phyloP scores from a whole-genome alignment of 73 alveolate genomes.

The Urostyla sp. region DNA sequence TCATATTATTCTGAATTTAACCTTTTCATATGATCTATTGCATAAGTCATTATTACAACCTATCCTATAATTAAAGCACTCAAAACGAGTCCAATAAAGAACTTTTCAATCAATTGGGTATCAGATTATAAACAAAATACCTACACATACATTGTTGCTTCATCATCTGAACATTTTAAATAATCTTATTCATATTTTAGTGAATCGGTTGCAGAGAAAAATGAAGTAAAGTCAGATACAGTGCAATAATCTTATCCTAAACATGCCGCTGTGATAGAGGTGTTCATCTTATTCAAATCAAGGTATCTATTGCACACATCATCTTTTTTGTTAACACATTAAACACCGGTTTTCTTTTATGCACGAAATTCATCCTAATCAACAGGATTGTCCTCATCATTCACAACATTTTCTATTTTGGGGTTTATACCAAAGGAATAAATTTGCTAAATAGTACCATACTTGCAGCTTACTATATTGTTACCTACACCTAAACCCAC shows the following conservation, averaged over 20 bases:
- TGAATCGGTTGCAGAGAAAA: background rate
- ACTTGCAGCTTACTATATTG: conserved; percentile 19
- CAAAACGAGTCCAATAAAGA: background rate
- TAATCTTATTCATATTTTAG: conserved; percentile 3
- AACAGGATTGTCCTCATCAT: background rate
- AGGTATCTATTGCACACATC: conserved; percentile 33
- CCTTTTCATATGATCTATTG: conserved; percentile 9
- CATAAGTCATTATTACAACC: conserved; percentile 8
- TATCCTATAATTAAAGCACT: background rate
- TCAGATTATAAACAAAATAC: conserved; percentile 16
- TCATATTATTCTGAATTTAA: conserved; percentile 34
- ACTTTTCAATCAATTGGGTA: background rate
- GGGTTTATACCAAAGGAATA: conserved; percentile 36
- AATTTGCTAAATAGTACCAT: conserved; percentile 18
- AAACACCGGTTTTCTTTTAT: conserved; percentile 6
- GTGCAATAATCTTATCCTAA: conserved; percentile 23
- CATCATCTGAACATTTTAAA: conserved; percentile 19
- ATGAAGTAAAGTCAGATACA: background rate
- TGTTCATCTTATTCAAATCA: background rate
- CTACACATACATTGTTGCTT: conserved; percentile 23
- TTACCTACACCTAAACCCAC: conserved; percentile 18
- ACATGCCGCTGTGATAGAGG: background rate
- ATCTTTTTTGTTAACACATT: conserved; percentile 6
- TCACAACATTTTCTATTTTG: background rate
- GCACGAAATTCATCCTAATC: conserved; percentile 14